Conservation (phyloP, 2,329 filamentous ascomycete species). For the Aquanectria penicillioides region DNA sequence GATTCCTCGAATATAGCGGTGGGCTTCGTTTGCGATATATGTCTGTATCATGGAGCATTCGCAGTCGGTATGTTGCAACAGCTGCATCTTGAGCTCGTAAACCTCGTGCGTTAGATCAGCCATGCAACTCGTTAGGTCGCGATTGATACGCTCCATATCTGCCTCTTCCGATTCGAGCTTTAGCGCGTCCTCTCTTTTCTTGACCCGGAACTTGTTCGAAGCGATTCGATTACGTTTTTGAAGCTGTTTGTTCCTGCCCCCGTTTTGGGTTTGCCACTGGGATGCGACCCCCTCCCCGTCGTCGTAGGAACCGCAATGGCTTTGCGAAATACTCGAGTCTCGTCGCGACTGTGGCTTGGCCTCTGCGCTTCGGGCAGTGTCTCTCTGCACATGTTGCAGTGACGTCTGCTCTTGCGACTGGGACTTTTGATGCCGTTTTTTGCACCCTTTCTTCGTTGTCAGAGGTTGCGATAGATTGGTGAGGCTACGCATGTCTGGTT, state of each 20-base stretch:
- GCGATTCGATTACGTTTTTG: slow-evolving; percentile 38
- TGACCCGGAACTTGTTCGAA: slow-evolving; percentile 39
- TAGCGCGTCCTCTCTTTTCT: slow-evolving; percentile 30
- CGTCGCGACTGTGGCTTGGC: neutral
- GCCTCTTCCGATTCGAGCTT: slow-evolving; percentile 30
- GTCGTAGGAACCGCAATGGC: too few relatives aligned
- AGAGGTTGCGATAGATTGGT: too few relatives aligned
- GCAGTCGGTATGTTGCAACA: slow-evolving; percentile 37
- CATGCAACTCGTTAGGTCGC: slow-evolving; percentile 17
- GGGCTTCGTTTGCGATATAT: slow-evolving; percentile 33
- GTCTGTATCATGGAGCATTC: slow-evolving; percentile 36
- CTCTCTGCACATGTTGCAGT: neutral
- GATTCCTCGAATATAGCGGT: slow-evolving; percentile 23
- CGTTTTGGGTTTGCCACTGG: too few relatives aligned
- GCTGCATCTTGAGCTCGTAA: slow-evolving; percentile 34
- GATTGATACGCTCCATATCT: slow-evolving; percentile 29
- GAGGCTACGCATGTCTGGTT: too few relatives aligned
- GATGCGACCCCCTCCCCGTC: too few relatives aligned
- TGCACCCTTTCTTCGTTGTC: neutral
- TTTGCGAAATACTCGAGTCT: neutral
- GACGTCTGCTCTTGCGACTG: neutral
- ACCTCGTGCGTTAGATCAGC: slow-evolving; percentile 32
- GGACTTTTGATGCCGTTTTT: neutral
- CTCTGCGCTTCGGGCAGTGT: neutral
- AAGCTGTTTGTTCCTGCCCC: neutral